Percentiles rank a stretch among this genome's conserved stretches.
phyloP scores from a whole-genome alignment of 2,329 filamentous ascomycete species.

The Mariannaea elegans region DNA sequence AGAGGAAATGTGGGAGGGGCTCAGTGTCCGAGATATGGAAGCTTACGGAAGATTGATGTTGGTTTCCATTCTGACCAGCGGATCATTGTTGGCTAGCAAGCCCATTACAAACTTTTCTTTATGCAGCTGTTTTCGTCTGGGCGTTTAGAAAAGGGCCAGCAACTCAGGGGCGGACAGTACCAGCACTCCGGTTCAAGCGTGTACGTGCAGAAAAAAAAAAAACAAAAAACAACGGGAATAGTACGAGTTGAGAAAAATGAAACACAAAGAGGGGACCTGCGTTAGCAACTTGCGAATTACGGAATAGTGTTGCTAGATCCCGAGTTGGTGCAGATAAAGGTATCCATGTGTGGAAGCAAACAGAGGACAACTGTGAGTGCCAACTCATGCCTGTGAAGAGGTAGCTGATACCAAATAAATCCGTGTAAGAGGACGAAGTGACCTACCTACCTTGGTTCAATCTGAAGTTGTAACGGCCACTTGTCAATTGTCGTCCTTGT shows the following conservation, averaged over 20 bases:
- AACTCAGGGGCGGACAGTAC: slow-evolving; percentile 7
- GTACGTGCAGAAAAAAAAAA: slow-evolving; percentile 15
- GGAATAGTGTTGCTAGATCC: slow-evolving; percentile 9
- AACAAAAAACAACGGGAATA: not conserved
- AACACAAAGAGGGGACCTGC: slow-evolving; percentile 9
- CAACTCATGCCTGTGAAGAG: slow-evolving; percentile 2
- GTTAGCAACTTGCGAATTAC: slow-evolving; percentile 1
- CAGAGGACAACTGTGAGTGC: slow-evolving; percentile 4
- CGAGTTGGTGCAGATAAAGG: slow-evolving; percentile 1
- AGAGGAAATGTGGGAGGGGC: not conserved
- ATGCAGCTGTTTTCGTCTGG: slow-evolving; percentile 1
- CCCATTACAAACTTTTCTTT: not conserved
- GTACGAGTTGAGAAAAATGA: not conserved
- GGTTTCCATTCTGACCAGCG: not conserved
- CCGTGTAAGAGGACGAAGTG: too few species aligned
- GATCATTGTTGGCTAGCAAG: not conserved
- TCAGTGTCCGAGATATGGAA: slow-evolving; percentile 1
- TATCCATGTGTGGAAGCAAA: slow-evolving; percentile 14
- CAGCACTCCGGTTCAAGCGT: slow-evolving; percentile 3
- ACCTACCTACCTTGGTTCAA: too few species aligned
- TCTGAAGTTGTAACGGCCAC: too few species aligned
- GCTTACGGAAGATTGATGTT: not conserved
- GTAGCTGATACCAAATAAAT: not conserved
- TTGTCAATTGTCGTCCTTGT: too few species aligned
- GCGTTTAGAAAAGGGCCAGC: not conserved